Evolutionary conservation across 495 filamentous ascomycete species (phyloP), one percentile per base, ranked within the genome.

Genomic region (Aspergillus panamensis): DNA sequence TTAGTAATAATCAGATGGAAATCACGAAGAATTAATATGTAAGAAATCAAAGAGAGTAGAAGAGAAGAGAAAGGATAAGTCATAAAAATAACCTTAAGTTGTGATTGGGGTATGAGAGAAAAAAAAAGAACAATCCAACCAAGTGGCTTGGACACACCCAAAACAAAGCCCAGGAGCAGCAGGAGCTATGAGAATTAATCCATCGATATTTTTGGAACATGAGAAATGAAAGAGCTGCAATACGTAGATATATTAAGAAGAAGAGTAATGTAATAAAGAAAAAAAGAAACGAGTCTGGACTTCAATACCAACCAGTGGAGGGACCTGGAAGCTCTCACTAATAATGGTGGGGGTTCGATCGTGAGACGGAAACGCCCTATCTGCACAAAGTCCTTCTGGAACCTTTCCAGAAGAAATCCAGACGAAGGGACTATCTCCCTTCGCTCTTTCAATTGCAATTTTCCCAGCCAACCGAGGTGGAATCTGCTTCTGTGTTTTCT

Each of bases 371-470:
- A 39, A 39, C 8, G 35, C 35, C 35, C 35, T 39, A 39, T 29
- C 48, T 37, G 48, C 31, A 42, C 51, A 33, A 7, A 44, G 45
- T 14, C 14, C 20, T 57, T 57, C 55, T 52, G 48, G 40, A 58
- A 43, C 29, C 6, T 47, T 58, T 58, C 56, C 44, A 58, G 56
- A 58, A 58, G 20, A 14, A 49, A 49, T 31, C 47, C 8, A 49
- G 56, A 30, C 7, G 10, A 37, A 21, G 44, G 31, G 35, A 48
- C 35, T 20, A 33, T 21, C 42, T 52, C 40, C 54, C 55, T 58
- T 16, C n/a, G 32, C 29, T 29, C 56, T 58, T 32, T 21, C 48
- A 20, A 44, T 42, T 57, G n/a, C 8, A 16, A 19, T 10, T 19
- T 21, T n/a, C n/a, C 40, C 10, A 5, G 25, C n/a, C 1, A 10